phyloP scores from a whole-genome alignment of 495 filamentous ascomycete genomes.

The Neurospora sp. region DNA sequence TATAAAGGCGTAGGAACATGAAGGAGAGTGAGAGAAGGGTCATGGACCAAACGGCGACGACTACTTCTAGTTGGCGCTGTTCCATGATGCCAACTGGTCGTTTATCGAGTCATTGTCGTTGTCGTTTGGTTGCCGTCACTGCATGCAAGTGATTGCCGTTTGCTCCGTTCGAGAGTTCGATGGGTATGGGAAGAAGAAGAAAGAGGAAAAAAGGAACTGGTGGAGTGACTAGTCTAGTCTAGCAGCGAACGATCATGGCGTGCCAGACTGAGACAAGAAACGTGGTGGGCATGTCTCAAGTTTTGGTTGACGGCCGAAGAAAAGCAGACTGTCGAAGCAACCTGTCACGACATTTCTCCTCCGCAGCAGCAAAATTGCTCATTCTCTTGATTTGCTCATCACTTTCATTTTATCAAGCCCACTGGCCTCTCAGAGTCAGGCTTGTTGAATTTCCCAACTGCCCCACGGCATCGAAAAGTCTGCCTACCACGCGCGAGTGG shows the following conservation, averaged over 20 bases:
- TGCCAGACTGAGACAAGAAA: background rate
- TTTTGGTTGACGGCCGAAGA: background rate
- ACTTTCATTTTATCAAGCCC: background rate
- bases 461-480: background rate
- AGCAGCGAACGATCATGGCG: background rate
- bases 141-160: background rate
- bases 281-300: background rate
- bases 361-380: background rate
- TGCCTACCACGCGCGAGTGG: background rate
- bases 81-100: background rate
- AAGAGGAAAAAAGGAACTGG: background rate
- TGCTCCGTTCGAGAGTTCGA: background rate
- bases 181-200: background rate
- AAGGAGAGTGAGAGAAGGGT: slow-evolving; percentile 20
- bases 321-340: background rate
- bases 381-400: background rate
- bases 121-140: background rate
- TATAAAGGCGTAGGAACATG: slow-evolving; percentile 26
- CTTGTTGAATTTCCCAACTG: background rate
- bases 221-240: background rate
- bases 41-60: slow-evolving; percentile 29
- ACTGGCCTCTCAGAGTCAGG: background rate
- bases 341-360: background rate
- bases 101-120: background rate
- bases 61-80: slow-evolving; percentile 20